Evolutionary conservation across 352 stramenopile genomes (phyloP), one percentile per base, ranked within the genome.

Genomic region (Thraustochytrium sp.): DNA sequence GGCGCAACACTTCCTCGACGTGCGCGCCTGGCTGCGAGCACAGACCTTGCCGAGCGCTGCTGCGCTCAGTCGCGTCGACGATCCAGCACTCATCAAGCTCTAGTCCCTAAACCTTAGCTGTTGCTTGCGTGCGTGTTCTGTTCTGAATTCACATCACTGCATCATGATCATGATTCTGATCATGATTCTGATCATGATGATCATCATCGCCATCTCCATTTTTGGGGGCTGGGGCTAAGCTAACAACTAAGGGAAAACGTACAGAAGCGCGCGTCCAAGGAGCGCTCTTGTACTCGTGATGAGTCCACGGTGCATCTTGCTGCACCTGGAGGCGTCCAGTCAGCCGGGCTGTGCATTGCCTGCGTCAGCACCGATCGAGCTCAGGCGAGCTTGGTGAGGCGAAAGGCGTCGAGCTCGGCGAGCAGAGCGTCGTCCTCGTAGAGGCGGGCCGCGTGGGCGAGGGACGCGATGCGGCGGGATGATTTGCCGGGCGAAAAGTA

Each of bases 401-500:
- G 68, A 63, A 63, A 80, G 46, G 31, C 34, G 38, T 80, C 40
- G 37, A 80, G 31, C 44, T 80, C 34, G 5, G 31, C 44, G 9
- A 80, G 18, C 5, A 80, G 51, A 16, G 21, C 34, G 31, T 80
- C 23, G 38, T 80, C 68, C 26, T 59, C 42, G 3, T 80, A 21
- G 5, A 80, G 21, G 18, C 23, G 42, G 4, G 68, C 68, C 13
- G 68, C 68, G 37, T 80, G 68, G 4, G 68, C 49, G 3, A 80
- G 68, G 5, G 68, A 42, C 11, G 68, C 68, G 38, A 80, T 80
- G 29, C 68, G 48, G 8, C 46, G 26, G 31, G 21, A 44, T 0
- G 75, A 83, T 29, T 83, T 83, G 18, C 37, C 59, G 16, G 75
- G 75, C 13, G 40, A 49, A 84, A 84, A 84, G 61, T 84, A 75